Evolutionary conservation across 805 yeast species (phyloP).

Genomic region (Schwanniomyces sp.): DNA sequence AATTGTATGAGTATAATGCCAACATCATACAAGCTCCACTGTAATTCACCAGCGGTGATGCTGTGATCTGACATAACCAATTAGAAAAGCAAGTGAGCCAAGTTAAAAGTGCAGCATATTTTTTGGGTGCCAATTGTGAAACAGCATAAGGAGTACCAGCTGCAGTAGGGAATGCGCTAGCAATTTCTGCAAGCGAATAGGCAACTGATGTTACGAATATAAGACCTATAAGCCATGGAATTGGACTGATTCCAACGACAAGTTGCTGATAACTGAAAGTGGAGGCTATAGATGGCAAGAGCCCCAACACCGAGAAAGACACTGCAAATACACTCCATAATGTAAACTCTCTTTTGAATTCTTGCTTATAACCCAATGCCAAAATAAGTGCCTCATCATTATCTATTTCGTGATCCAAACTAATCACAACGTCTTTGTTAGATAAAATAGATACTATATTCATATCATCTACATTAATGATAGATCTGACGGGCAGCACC

Average conservation of each 20-base stretch:
- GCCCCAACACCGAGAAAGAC: conserved; percentile 62
- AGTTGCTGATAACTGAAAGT: conserved; percentile 60
- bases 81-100: conserved; percentile 68
- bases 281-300: conserved; percentile 65
- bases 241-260: conserved; percentile 61
- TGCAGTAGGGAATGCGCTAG: conserved; percentile 65
- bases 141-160: conserved; percentile 73
- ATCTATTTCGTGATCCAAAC: conserved; percentile 49
- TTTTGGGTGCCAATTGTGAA: conserved; percentile 58
- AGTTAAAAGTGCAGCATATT: conserved; percentile 51
- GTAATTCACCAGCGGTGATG: conserved; percentile 60
- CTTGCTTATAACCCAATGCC: conserved; percentile 64
- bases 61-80: conserved; percentile 64
- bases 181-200: conserved; percentile 61
- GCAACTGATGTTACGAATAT: conserved; percentile 58
- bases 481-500: conserved; percentile 21
- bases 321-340: conserved; percentile 60
- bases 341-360: conserved; percentile 58
- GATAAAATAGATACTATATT: conserved; percentile 37
- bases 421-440: conserved; percentile 35
- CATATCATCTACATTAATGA: conserved; percentile 36
- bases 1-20: conserved; percentile 45
- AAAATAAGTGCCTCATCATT: conserved; percentile 53
- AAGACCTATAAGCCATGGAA: conserved; percentile 60
- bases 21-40: conserved; percentile 57